Evolutionary conservation across 495 filamentous ascomycete species (phyloP).

Genomic region (Penicillium odoratum): DNA sequence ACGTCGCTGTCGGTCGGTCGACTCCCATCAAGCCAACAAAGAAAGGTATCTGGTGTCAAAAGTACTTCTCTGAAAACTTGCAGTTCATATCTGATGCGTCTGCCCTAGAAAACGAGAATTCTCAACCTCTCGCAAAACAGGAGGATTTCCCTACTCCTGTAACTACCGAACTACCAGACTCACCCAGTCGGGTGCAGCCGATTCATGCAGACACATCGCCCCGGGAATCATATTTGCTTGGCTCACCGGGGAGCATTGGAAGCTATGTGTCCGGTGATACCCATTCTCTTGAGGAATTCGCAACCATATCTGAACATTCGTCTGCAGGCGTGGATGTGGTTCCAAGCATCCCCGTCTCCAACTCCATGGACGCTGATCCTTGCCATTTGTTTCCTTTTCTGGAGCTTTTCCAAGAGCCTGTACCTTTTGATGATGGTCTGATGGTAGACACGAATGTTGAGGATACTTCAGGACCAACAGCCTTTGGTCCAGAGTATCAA

Average conservation of each 20-base stretch:
- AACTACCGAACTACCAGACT: constrained; percentile 18
- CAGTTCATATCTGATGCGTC: not conserved
- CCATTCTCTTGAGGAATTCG: constrained; percentile 21
- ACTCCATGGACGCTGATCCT: constrained; percentile 15
- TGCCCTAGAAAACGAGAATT: not conserved
- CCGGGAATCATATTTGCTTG: constrained; percentile 17
- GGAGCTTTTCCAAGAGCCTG: constrained; percentile 20
- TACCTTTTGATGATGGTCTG: constrained; percentile 18
- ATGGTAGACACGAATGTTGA: constrained; percentile 12
- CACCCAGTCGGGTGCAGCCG: constrained; percentile 11
- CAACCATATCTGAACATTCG: constrained; percentile 4
- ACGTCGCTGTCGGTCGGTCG: constrained; percentile 49
- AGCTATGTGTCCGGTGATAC: constrained; percentile 25
- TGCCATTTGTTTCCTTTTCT: constrained; percentile 26
- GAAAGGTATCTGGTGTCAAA: constrained; percentile 41
- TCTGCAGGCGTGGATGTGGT: constrained; percentile 17
- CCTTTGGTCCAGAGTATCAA: constrained; percentile 7
- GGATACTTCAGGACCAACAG: constrained; percentile 2
- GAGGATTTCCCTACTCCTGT: constrained; percentile 21
- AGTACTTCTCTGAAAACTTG: not conserved
- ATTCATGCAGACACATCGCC: constrained; percentile 15
- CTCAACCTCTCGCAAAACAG: constrained; percentile 1
- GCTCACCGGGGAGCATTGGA: constrained; percentile 22
- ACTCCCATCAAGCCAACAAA: constrained; percentile 35
- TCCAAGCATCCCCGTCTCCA: constrained; percentile 8